phyloP scores from a whole-genome alignment of 257 asterid genomes.

The Solanum lignicaule region DNA sequence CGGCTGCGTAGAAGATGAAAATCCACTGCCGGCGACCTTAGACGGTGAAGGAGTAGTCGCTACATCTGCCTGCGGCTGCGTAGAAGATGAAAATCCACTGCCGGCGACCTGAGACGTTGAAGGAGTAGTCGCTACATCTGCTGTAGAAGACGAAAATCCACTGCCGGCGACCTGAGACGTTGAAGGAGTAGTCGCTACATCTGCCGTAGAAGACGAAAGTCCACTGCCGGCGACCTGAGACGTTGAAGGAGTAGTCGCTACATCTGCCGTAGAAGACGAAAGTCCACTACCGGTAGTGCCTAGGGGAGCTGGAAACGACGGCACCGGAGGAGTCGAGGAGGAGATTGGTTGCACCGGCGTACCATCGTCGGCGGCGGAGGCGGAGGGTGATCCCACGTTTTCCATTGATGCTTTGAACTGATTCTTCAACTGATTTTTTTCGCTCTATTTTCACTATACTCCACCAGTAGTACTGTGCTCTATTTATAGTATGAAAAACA shows the following conservation, averaged over 20 bases:
- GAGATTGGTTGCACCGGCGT: background rate
- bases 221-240: no score
- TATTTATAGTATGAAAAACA: background rate
- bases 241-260: no score
- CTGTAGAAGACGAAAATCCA: no score
- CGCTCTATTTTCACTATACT: background rate
- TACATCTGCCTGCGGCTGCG: no score
- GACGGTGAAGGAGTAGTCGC: no score
- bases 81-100: no score
- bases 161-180: no score
- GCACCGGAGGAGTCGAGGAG: background rate
- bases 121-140: no score
- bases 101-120: no score
- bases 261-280: background rate
- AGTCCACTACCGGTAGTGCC: background rate
- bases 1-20: background rate
- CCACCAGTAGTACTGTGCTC: background rate
- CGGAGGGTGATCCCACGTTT: constrained; percentile 5
- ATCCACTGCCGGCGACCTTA: background rate
- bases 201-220: no score
- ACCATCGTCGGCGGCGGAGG: background rate
- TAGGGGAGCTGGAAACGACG: background rate
- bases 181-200: no score
- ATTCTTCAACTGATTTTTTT: constrained; percentile 1
- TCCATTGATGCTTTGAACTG: background rate